Percentiles rank a stretch among this genome's conserved stretches.
These are phyloP conservation scores for Fusarium nurragi DNA, from an alignment of 2,329 filamentous ascomycete genomes.

Conservation along the genomic window DNA sequence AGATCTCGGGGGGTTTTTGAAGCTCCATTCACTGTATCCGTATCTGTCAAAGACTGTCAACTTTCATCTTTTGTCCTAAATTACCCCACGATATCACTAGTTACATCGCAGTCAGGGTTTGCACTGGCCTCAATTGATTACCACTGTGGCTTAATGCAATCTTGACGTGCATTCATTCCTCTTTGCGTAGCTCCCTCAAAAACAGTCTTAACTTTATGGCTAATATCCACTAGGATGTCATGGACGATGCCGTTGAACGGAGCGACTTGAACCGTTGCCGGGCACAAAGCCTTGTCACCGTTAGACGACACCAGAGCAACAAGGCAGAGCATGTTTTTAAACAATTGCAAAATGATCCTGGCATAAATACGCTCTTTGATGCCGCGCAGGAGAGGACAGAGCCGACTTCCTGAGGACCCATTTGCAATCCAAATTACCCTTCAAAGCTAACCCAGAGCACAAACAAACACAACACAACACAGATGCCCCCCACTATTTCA, in stretches of 20 bases:
- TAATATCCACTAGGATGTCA: too few species aligned
- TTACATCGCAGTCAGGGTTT: neutral
- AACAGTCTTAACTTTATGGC: neutral
- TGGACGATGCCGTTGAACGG: too few species aligned
- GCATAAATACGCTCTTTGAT: neutral
- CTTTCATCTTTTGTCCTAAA: neutral
- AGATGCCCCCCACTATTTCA: neutral
- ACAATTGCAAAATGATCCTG: neutral
- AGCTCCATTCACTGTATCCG: neutral
- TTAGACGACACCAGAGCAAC: neutral
- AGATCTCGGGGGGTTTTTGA: neutral
- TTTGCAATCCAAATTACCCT: neutral
- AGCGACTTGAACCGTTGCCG: too few species aligned
- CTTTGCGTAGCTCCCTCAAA: neutral
- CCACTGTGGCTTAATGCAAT: neutral
- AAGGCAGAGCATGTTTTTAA: neutral
- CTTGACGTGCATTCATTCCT: neutral
- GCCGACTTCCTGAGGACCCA: neutral
- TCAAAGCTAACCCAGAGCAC: constrained; percentile 2
- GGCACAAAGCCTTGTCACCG: too few species aligned
- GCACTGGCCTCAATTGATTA: neutral
- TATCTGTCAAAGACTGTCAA: neutral
- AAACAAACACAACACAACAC: too few species aligned
- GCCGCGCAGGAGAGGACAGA: neutral
- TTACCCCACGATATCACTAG: neutral